Evolutionary conservation across 129 eudicot genomes (phyloP), one percentile per base, ranked within the genome.

Genomic region (Chrysanthemum lavandulifolium): DNA sequence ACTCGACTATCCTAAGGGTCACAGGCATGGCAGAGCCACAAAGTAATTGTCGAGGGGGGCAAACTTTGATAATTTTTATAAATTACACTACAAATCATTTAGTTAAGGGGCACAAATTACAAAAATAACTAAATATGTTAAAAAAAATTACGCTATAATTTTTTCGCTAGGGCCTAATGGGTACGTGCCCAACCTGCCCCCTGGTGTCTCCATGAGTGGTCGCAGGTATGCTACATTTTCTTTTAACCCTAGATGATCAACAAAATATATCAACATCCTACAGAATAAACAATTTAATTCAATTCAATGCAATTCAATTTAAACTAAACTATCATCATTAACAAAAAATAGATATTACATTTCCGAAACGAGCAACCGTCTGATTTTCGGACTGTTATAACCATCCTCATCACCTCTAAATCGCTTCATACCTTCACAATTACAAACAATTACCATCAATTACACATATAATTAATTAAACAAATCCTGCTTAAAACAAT

Each of bases 331-430:
- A 19, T 19, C 0, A 40, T 40, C 9, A 40, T 40, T 6, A 40
- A 60, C 0, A 4, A 23, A 29, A 58, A 19, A 27, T 29, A 13
- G 23, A 63, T 23, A 56, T 50, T 78, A 93, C 98, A 75, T 76
- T 75, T 92, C 96, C 45, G 82, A 85, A 43, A 79, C 81, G n/a
- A 83, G 36, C 7, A 95, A 82, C 25, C 84, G 84, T 78, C 84
- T 87, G 61, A 82, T 76, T 78, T 87, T 92, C 75, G 91, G 73
- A 73, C 84, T 83, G 83, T 53, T 48, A 55, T 67, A 84, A 33
- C 61, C 86, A 78, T 85, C 95, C 68, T 87, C 98, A 74, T 85
- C 79, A 73, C 86, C 83, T 90, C 98, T 90, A 90, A 83, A 82
- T 89, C 89, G 89, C 81, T 78, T 72, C 83, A 67, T 73, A 53